These are phyloP conservation scores for Fusarium anguioides DNA, from an alignment of 2,329 filamentous ascomycete genomes.

Conservation along the genomic window DNA sequence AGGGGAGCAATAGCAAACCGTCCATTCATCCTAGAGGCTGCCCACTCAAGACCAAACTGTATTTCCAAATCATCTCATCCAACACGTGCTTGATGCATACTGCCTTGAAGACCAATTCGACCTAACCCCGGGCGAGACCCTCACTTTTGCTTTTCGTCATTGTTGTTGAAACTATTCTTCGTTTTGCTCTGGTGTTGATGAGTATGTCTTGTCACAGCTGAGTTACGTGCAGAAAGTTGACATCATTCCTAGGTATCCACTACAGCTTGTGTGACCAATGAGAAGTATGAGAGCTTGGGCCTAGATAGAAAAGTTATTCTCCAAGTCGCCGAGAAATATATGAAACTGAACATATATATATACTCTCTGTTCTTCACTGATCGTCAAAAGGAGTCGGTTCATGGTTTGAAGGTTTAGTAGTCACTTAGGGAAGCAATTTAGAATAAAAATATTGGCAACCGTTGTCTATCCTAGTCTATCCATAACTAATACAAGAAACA, in stretches of 20 bases:
- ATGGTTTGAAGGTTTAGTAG: no score
- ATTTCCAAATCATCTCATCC: background rate
- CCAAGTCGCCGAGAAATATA: no score
- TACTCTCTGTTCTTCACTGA: no score
- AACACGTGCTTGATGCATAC: conserved; percentile 15
- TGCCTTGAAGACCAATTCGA: conserved; percentile 50
- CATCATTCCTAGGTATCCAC: background rate
- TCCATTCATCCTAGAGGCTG: background rate
- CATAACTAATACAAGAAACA: conserved; percentile 44
- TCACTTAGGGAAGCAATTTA: no score
- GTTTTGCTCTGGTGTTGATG: background rate
- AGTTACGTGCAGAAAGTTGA: no score
- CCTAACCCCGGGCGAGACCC: conserved; percentile 59
- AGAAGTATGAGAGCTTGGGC: background rate
- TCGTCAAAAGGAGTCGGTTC: no score
- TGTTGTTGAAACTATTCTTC: background rate
- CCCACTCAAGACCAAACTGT: accelerated
- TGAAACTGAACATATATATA: no score
- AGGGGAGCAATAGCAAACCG: background rate
- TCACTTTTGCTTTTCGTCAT: conserved; percentile 1
- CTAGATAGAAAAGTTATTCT: background rate
- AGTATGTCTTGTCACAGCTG: background rate
- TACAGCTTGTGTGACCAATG: background rate
- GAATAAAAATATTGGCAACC: conserved; percentile 31
- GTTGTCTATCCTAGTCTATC: conserved; percentile 47